Evolutionary conservation across 2,329 filamentous ascomycete genomes (phyloP).

Genomic region (Hymenoscyphus albidus): DNA sequence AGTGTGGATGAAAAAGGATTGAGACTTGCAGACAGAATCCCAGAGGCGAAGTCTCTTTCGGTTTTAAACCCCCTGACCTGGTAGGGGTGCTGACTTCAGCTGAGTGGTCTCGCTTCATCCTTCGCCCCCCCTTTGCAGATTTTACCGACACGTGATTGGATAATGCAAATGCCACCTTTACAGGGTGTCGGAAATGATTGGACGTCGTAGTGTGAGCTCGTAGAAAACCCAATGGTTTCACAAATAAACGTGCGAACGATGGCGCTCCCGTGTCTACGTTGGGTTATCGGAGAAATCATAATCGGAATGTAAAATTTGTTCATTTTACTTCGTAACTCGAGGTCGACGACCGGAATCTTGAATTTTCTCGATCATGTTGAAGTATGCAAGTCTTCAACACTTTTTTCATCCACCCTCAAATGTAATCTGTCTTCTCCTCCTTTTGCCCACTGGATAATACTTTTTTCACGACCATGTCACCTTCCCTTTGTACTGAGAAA

Average conservation of each 20-base stretch:
- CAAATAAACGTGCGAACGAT: not conserved
- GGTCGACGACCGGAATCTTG: not conserved
- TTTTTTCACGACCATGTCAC: too few relatives aligned
- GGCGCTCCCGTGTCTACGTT: not conserved
- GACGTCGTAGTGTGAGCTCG: not conserved
- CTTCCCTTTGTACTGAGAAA: too few relatives aligned
- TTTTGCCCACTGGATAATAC: too few relatives aligned
- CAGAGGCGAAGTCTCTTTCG: not conserved
- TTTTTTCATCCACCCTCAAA: not conserved
- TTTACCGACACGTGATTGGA: not conserved
- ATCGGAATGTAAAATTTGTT: not conserved
- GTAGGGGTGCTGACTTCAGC: not conserved
- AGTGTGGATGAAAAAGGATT: not conserved
- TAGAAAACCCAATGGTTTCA: not conserved
- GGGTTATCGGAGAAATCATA: not conserved
- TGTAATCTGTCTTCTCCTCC: not conserved
- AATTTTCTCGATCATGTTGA: not conserved
- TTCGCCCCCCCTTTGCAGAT: not conserved
- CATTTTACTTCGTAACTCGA: not conserved
- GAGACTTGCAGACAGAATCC: not conserved
- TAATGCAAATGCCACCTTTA: not conserved
- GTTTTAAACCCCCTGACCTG: not conserved
- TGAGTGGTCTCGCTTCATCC: not conserved
- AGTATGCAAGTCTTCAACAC: not conserved
- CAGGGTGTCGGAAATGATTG: not conserved